Base-by-base conservation (phyloP, 1,139 yeast species). In the Candida tropicalis region DNA sequence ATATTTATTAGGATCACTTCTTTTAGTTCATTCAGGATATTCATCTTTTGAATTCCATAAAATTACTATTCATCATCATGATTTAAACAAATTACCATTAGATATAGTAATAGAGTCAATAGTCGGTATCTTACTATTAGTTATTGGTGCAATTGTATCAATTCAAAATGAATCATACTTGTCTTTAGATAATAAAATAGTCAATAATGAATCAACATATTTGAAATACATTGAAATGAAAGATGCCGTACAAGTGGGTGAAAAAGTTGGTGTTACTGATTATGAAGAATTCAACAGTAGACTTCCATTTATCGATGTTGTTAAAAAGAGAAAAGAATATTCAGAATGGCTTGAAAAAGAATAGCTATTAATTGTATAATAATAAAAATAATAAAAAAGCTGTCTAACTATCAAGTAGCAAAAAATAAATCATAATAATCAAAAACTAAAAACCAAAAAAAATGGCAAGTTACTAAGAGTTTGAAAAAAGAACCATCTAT, bases 41-140 rank as follows among this genome's bases (percentile, higher is more conserved):
- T 77, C 82, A 10, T 68, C 81, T 1, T 72, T 71, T 52, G 82
- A 78, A 51, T 67, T 70, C 55, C 77, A 74, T 46, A 78, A 72
- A 52, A 47, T 44, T n/a, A 38, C 50, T 11, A 43, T 59, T 15
- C 50, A 46, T 40, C 50, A 53, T 27, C 34, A 27, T 20, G 16
- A 10, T 17, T 44, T 44, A 43, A 39, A 51, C 8, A 18, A 18
- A 17, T 31, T 31, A 47, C 76, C 76, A 3, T 44, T 55, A 7
- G 81, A 77, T 50, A 62, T 78, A 3, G 51, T 63, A 17, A 45
- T 73, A 18, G 82, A 79, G 53, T 63, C 73, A 0, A 41, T 70
- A 7, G 45, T 71, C 10, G 80, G 78, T 2, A 58, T 76, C 5
- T 42, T 68, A 2, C 42, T 75, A 16, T 55, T 76, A 11, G 52